Evolutionary conservation across 768 basidiomycete species (phyloP).

Genomic region (Daedaleopsis nitida): DNA sequence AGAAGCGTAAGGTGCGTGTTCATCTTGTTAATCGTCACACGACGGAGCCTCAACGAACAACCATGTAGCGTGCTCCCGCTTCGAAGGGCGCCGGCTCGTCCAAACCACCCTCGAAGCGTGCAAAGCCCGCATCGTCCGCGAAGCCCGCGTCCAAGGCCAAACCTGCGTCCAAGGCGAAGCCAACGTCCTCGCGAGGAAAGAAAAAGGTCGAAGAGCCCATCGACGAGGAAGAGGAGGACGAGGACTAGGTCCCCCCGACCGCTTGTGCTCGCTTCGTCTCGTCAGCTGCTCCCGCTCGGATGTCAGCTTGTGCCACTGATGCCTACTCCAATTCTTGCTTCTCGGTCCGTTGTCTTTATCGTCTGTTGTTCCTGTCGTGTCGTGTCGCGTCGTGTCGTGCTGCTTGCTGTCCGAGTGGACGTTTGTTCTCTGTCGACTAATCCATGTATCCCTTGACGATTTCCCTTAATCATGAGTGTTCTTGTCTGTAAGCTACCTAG

Average conservation of each 20-base stretch:
- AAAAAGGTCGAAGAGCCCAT: constrained; percentile 23
- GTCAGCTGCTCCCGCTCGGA: constrained; percentile 7
- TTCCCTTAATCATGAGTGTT: neutral
- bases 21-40: neutral
- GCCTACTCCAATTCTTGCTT: too few species aligned
- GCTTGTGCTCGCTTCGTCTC: neutral
- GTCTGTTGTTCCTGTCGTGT: too few species aligned
- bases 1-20: constrained; percentile 70
- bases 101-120: constrained; percentile 25
- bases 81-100: constrained; percentile 17
- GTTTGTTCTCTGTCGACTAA: neutral
- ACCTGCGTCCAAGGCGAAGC: constrained; percentile 24
- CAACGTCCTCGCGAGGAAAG: constrained; percentile 24
- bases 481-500: too few species aligned
- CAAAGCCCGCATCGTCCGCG: constrained; percentile 24
- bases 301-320: neutral
- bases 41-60: neutral
- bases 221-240: constrained; percentile 26
- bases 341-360: too few species aligned
- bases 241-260: constrained; percentile 8
- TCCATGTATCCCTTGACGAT: neutral
- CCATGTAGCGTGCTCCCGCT: constrained; percentile 23
- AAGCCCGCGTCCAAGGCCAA: constrained; percentile 15
- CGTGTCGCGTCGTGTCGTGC: neutral
- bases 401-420: neutral